Base-by-base conservation (phyloP, 805 yeast species). In the Sporopachydermia quercuum region DNA sequence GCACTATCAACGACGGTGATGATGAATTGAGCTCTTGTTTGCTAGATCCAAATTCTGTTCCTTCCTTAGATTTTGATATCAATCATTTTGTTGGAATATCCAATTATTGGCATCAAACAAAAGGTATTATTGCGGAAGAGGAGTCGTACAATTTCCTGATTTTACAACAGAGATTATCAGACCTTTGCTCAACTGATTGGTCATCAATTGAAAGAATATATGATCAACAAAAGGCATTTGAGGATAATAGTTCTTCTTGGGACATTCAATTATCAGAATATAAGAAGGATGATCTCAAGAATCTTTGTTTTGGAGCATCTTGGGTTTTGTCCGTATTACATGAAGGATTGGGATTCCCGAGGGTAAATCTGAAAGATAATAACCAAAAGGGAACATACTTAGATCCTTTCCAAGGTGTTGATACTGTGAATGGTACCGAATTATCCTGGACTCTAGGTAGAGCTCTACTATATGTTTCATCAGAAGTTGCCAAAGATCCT, bases 21-120 rank as follows among this genome's bases (percentile, higher is more conserved):
- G 30, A 23, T n/a, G 30, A 23, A n/a, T n/a, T 23, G 13, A 23
- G 30, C n/a, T 60, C 74, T 2, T 76, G 82, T 53, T 53, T 75
- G 8, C 51, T 74, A 35, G 16, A 40, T 16, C 62, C 65, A 37
- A 76, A 73, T 45, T 52, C 64, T 15, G 60, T 71, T 18, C 83
- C 82, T 0, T 58, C 70, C 4, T 69, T 76, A 55, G 75, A 70
- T 46, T 73, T 76, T 48, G 69, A 70, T 37, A 57, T 68, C 23
- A 68, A 71, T 45, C 69, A 67, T 42, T 76, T 77, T 42, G 60
- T 73, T 34, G 84, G 82, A 0, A 78, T 77, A 5, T 73, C 79
- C 43, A 82, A 80, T 3, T 75, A 75, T 50, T 75, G 79, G 76
- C 76, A 76, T 49, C 18, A 66, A 37, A 70, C 81, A 0, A 49